phyloP scores from a whole-genome alignment of 2,329 filamentous ascomycete species.

The Ophiostoma pallidulum region DNA sequence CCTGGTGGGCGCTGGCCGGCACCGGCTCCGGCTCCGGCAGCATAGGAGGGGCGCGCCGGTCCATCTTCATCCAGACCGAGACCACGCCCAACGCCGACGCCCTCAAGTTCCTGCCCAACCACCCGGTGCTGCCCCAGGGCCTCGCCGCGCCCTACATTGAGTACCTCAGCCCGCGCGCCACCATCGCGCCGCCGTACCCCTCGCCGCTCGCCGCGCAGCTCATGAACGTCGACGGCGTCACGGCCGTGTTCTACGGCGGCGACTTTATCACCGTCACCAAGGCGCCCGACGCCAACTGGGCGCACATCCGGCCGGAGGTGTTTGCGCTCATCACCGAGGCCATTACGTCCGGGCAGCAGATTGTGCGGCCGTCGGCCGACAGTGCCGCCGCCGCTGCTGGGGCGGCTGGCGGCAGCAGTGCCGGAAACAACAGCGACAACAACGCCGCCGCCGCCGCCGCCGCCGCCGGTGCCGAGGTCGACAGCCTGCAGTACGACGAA shows the following conservation, averaged over 20 bases:
- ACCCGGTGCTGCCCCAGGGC: slow-evolving; percentile 67
- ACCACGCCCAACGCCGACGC: slow-evolving; percentile 90
- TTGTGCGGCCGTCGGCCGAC: slow-evolving; percentile 58
- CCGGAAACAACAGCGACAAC: no score
- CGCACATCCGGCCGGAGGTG: slow-evolving; percentile 87
- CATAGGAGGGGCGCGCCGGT: no score
- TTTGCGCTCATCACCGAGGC: slow-evolving; percentile 93
- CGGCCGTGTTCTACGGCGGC: slow-evolving; percentile 82
- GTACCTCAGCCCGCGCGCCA: slow-evolving; percentile 81
- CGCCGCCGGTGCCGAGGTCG: slow-evolving; percentile 41
- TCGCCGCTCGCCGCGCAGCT: slow-evolving; percentile 85
- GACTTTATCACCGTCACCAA: slow-evolving; percentile 98
- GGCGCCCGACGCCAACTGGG: slow-evolving; percentile 78
- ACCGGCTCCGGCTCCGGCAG: no score
- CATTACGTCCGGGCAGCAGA: slow-evolving; percentile 70
- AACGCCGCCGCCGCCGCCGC: slow-evolving; percentile 16
- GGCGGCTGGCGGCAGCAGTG: not conserved
- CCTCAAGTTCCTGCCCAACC: slow-evolving; percentile 91
- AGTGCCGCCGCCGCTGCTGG: slow-evolving; percentile 21
- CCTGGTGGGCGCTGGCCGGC: slow-evolving; percentile 16
- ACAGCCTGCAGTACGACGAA: slow-evolving; percentile 75
- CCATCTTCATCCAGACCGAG: slow-evolving; percentile 97
- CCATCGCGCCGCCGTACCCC: slow-evolving; percentile 78
- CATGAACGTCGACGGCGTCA: slow-evolving; percentile 91
- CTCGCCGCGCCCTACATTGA: slow-evolving; percentile 75